These are phyloP conservation scores for Candida yuanshanica DNA, from an alignment of 805 yeast species.

Conservation along the genomic window DNA sequence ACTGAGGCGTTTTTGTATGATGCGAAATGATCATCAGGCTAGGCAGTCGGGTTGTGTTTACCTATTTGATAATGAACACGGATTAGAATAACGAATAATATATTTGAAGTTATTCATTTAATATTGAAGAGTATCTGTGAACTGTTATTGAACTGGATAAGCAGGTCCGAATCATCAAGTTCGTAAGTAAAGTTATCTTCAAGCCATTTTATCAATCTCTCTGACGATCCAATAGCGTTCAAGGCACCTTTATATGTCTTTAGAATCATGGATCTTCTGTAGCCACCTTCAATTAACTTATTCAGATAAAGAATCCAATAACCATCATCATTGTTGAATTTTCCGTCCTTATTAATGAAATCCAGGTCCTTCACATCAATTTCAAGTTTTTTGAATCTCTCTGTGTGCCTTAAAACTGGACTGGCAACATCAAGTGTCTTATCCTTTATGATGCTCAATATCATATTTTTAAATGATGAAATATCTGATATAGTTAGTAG, in stretches of 20 bases:
- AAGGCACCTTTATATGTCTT: background rate
- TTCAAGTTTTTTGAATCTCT: background rate
- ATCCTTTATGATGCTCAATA: background rate
- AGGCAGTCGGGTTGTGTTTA: too few relatives aligned
- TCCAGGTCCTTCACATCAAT: background rate
- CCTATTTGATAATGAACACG: too few relatives aligned
- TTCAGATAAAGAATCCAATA: constrained; percentile 4
- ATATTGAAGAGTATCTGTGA: background rate
- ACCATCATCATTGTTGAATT: background rate
- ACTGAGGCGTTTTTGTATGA: too few relatives aligned
- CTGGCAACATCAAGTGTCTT: background rate
- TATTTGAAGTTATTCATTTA: background rate
- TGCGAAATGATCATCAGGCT: too few relatives aligned
- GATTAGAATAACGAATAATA: too few relatives aligned
- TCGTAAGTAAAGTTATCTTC: background rate
- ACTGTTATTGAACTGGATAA: background rate
- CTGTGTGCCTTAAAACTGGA: background rate
- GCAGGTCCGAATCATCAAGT: background rate
- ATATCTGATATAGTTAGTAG: constrained; percentile 6
- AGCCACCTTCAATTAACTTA: background rate
- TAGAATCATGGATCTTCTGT: background rate
- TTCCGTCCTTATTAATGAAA: background rate
- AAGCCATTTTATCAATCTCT: constrained; percentile 1
- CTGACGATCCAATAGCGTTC: background rate
- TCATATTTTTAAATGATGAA: background rate